These are phyloP conservation scores for Botryotinia narcissicola DNA, from an alignment of 2,329 filamentous ascomycete genomes.

Conservation along the genomic window DNA sequence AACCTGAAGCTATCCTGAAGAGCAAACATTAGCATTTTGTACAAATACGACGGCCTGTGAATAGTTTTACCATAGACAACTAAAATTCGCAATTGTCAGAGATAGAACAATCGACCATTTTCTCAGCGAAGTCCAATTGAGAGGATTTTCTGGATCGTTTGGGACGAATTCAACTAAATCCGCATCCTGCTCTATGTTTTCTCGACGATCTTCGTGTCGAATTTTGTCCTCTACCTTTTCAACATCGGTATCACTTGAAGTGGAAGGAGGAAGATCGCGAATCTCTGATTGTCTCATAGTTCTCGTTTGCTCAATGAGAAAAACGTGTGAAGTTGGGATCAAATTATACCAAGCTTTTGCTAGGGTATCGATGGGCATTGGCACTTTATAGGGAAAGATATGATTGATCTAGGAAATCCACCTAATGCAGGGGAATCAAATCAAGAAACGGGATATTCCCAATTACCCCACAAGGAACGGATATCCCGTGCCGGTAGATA, in stretches of 20 bases:
- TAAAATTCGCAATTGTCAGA: conserved; percentile 27
- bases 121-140: conserved; percentile 31
- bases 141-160: conserved; percentile 33
- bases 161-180: conserved; percentile 14
- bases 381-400: conserved; percentile 7
- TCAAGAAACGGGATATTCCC: background rate
- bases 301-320: background rate
- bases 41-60: conserved; percentile 48
- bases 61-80: conserved; percentile 43
- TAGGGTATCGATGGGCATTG: background rate
- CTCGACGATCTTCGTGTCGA: background rate
- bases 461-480: background rate
- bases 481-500: conserved; percentile 1
- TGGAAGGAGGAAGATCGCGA: background rate
- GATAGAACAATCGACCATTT: conserved; percentile 31
- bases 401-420: background rate
- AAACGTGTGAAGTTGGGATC: background rate
- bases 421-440: background rate
- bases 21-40: conserved; percentile 44
- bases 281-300: conserved; percentile 7
- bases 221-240: conserved; percentile 1
- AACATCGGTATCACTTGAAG: background rate
- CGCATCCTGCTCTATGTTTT: background rate
- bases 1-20: conserved; percentile 30
- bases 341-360: background rate